Base-by-base conservation (phyloP, 768 basidiomycete species). In the Xerocomellus intermedius region DNA sequence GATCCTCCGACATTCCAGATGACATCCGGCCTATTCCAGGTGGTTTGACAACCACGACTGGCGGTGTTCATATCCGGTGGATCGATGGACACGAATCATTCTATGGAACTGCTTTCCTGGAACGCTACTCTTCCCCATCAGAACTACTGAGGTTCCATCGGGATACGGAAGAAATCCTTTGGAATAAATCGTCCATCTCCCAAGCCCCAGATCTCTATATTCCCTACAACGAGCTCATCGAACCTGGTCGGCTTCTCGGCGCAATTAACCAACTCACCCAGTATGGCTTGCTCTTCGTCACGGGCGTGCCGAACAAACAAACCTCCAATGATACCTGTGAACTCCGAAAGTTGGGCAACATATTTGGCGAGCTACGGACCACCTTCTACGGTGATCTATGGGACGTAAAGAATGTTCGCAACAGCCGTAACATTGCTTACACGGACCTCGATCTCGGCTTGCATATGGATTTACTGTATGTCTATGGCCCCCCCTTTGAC, bases 311-410 rank as follows among this genome's bases (percentile, higher is more conserved):
- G 0, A 82, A 79, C 42, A 55, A 70, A 16, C 75, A 82, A 43
- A 91, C 87, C 2, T 75, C 76, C 21, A 70, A 89, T 54, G 77
- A 79, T 26, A 71, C 69, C 0, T 94, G 91, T 67, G 87, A 87
- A 68, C 69, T 94, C 30, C 77, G 82, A 4, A 72, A 55, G n/a
- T 75, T 98, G 3, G 91, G 83, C 2, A 74, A 77, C 26, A 67
- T 64, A 22, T 89, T 98, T 62, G 89, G 92, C 7, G 82, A 91
- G 59, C 76, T 98, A 26, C 77, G 93, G 26, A 75, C 80, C 42
- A 98, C 94, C 9, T 95, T 98, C 69, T 99, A 99, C 61, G 96
- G 96, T 0, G 76, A 79, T 42, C 66, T 87, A 2, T 98, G 94
- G 93, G 84, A 97, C 68, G 95, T 98, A 26, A 82, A 84, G 73